Evolutionary conservation across 1,139 yeast genomes (phyloP).

Genomic region (Suhomyces terraborum): DNA sequence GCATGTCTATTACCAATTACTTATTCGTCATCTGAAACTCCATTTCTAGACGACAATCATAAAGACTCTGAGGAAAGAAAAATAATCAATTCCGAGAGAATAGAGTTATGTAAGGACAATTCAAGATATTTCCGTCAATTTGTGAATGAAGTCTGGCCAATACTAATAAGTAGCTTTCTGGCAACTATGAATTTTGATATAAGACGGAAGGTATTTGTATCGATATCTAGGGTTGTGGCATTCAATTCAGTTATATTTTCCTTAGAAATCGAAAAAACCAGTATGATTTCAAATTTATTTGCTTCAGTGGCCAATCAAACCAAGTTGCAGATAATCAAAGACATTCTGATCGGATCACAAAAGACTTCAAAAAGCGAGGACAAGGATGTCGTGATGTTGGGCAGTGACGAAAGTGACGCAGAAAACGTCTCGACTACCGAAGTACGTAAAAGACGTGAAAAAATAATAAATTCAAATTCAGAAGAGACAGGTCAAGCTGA

Average conservation of each 20-base stretch:
- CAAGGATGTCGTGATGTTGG: constrained; percentile 18
- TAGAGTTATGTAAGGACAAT: constrained; percentile 26
- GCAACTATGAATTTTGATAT: constrained; percentile 73
- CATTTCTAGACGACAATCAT: constrained; percentile 32
- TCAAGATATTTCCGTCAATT: constrained; percentile 42
- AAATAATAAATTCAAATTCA: background rate
- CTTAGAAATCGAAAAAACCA: constrained; percentile 25
- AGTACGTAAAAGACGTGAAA: background rate
- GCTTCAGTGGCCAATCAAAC: constrained; percentile 74
- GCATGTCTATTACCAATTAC: constrained; percentile 58
- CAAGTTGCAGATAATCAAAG: constrained; percentile 30
- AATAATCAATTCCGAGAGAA: constrained; percentile 31
- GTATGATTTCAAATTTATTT: constrained; percentile 48
- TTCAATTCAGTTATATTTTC: constrained; percentile 27
- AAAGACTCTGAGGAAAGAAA: constrained; percentile 29
- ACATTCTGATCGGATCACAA: constrained; percentile 4
- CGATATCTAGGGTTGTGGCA: constrained; percentile 55
- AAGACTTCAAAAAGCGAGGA: constrained; percentile 4
- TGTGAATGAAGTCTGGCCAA: constrained; percentile 53
- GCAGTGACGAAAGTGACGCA: constrained; percentile 14
- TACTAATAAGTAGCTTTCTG: constrained; percentile 70
- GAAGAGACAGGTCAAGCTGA: background rate
- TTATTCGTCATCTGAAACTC: constrained; percentile 33
- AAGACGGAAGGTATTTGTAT: constrained; percentile 60
- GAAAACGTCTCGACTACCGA: background rate